Percentiles rank a stretch among this genome's conserved stretches.
These are phyloP conservation scores for Alternaria alternata DNA, from an alignment of 2,329 filamentous ascomycete genomes.

Conservation along the genomic window DNA sequence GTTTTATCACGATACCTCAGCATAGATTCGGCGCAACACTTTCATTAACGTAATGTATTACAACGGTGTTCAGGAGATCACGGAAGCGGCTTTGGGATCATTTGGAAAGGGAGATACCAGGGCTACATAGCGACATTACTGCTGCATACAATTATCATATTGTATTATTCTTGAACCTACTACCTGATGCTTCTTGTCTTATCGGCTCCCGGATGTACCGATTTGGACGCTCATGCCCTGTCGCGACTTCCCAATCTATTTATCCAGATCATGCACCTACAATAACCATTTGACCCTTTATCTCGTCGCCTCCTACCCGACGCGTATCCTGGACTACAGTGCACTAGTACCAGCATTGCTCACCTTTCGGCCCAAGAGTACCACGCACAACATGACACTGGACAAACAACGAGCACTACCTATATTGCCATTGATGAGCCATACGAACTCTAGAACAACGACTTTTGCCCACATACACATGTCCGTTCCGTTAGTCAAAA, in stretches of 20 bases:
- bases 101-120: slow-evolving; percentile 2
- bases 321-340: neutral
- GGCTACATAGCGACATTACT: neutral
- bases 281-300: slow-evolving; percentile 6
- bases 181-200: neutral
- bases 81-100: neutral
- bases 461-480: slow-evolving; percentile 8
- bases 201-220: neutral
- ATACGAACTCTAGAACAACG: slow-evolving; percentile 34
- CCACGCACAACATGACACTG: neutral
- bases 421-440: slow-evolving; percentile 40
- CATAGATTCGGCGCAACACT: slow-evolving; percentile 12
- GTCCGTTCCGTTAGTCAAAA: slow-evolving; percentile 16
- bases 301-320: neutral
- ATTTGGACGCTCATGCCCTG: neutral
- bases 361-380: slow-evolving; percentile 1
- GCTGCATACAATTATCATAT: neutral
- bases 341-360: neutral
- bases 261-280: slow-evolving; percentile 16
- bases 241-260: slow-evolving; percentile 14
- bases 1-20: slow-evolving; percentile 1
- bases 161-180: neutral
- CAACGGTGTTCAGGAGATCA: neutral
- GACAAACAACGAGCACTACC: slow-evolving; percentile 8
- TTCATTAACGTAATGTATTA: slow-evolving; percentile 1